phyloP scores from a whole-genome alignment of 495 filamentous ascomycete genomes.

The Aspergillus nanangensis region DNA sequence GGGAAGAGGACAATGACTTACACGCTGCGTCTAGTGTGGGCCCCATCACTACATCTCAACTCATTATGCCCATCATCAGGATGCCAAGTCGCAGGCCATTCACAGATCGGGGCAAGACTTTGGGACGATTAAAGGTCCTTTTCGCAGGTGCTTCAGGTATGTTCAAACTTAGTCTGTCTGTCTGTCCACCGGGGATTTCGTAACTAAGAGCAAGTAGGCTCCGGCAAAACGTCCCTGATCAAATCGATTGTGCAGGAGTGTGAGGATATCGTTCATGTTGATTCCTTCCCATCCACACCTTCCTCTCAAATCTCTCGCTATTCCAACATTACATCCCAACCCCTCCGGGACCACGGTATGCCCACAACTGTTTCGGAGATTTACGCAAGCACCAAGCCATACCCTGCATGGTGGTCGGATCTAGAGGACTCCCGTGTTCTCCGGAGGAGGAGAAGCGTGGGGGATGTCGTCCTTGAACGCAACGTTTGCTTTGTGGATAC shows the following conservation, averaged over 20 bases:
- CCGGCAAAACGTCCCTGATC: slow-evolving; percentile 87
- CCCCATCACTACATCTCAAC: slow-evolving; percentile 63
- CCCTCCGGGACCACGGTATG: slow-evolving; percentile 26
- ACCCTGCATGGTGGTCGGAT: slow-evolving; percentile 94
- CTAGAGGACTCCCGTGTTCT: slow-evolving; percentile 68
- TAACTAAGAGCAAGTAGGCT: slow-evolving; percentile 30
- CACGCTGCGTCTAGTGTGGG: slow-evolving; percentile 19
- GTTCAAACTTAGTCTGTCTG: slow-evolving; percentile 7
- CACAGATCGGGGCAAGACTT: slow-evolving; percentile 75
- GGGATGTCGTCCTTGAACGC: slow-evolving; percentile 79
- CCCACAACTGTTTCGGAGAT: slow-evolving; percentile 63
- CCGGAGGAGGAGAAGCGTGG: slow-evolving; percentile 70
- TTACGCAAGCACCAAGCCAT: slow-evolving; percentile 87
- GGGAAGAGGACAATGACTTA: slow-evolving; percentile 39
- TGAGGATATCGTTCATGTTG: slow-evolving; percentile 94
- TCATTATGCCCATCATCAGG: slow-evolving; percentile 95
- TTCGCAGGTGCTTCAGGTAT: slow-evolving; percentile 80
- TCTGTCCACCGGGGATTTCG: not conserved
- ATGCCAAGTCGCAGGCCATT: slow-evolving; percentile 94
- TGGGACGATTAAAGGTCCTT: slow-evolving; percentile 84
- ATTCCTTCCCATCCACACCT: slow-evolving; percentile 57
- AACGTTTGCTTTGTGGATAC: slow-evolving; percentile 97
- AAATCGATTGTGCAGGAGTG: slow-evolving; percentile 92
- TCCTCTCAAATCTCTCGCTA: slow-evolving; percentile 20
- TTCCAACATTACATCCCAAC: slow-evolving; percentile 25